Percentiles rank a stretch among this genome's conserved stretches.
Conservation (phyloP, 768 basidiomycete genomes). For the Pisolithus albus region DNA sequence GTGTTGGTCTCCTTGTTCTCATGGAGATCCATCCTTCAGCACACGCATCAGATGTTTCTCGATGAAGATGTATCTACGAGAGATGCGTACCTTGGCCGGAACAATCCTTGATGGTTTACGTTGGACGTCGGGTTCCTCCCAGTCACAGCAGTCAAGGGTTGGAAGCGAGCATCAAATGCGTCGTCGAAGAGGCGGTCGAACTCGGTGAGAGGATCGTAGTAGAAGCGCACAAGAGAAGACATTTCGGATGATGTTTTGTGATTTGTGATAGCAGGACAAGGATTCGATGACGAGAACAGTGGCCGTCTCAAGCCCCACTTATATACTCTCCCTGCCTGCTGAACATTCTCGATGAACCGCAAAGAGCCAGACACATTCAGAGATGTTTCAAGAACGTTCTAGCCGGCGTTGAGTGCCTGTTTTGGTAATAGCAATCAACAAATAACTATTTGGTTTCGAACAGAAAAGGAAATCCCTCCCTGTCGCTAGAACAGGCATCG, state of each 20-base stretch:
- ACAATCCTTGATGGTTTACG: conserved; percentile 1
- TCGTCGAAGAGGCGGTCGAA: conserved; percentile 41
- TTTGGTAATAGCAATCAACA: not conserved
- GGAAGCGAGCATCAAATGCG: conserved; percentile 22
- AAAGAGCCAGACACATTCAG: no score
- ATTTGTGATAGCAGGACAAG: not conserved
- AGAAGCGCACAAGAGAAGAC: conserved; percentile 18
- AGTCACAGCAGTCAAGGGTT: conserved; percentile 5
- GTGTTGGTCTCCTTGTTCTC: conserved; percentile 41
- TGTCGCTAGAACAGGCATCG: not conserved
- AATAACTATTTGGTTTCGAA: not conserved
- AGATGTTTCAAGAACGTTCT: not conserved
- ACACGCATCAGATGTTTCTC: no score
- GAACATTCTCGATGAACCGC: not conserved
- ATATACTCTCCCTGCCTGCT: not conserved
- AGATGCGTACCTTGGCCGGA: conserved; percentile 27
- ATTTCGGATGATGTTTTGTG: conserved; percentile 4
- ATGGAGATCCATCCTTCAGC: conserved; percentile 47
- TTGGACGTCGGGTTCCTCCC: conserved; percentile 4
- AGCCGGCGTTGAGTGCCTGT: not conserved
- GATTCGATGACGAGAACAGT: no score
- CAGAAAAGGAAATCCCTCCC: not conserved
- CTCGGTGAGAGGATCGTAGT: conserved; percentile 37
- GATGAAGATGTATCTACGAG: not conserved
- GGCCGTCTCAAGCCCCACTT: not conserved